Base-by-base conservation (phyloP, 352 stramenopile species). In the Pythium aphanidermatum region DNA sequence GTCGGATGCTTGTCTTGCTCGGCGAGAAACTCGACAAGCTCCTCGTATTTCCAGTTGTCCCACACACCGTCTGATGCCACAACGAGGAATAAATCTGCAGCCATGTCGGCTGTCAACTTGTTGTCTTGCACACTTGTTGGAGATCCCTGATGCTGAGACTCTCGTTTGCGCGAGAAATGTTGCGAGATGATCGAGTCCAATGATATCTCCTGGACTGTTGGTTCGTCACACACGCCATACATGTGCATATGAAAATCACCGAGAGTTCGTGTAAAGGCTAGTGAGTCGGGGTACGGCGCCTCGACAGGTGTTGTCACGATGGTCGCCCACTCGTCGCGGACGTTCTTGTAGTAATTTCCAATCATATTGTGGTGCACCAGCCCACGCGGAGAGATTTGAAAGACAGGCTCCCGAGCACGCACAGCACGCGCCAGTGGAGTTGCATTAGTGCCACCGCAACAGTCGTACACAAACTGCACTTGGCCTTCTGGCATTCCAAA, bases 321-420 rank as follows among this genome's bases (percentile, higher is more conserved):
- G 14, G 78, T 90, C 1, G 84, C 86, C 83, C 83, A 95, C 55
- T 96, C 84, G n/a, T 95, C 74, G 25, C 86, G 72, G n/a, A 96
- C 83, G 55, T 95, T 96, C 61, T 95, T 96, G 56, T 75, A 90
- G 60, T 96, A 96, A 37, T 78, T 69, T 30, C 81, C 80, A 17
- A 60, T 47, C 17, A 34, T 32, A 19, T 75, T 74, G 13, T 51
- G 63, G 7, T 46, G 43, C 11, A 86, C n/a, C 5, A 77, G 55
- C 7, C 72, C 68, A 10, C 56, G 46, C 30, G 30, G 57, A 4
- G 33, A 48, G 23, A 68, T 46, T 12, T 61, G 52, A 43, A 83
- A 83, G 9, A 87, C 60, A 0, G 66, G 49, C 20, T 55, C 37
- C 6, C 68, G 64, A 24, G n/a, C n/a, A n/a, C n/a, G n/a, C n/a